Evolutionary conservation across 345 rosid genomes (phyloP).

Genomic region (Brassica juncea): DNA sequence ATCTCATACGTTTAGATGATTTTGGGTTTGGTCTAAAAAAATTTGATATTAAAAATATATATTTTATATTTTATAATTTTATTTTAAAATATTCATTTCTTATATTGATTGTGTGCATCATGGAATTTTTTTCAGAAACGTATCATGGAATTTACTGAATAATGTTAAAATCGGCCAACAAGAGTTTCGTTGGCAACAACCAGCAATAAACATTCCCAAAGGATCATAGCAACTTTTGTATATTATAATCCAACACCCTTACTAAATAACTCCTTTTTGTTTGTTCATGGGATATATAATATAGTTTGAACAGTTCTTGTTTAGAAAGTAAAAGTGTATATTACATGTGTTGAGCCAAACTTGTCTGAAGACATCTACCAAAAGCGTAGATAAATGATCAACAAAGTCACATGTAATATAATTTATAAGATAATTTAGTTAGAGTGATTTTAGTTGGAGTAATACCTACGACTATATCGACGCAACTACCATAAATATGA

Average conservation of each 20-base stretch:
- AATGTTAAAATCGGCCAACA: conserved; percentile 36
- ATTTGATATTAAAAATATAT: too few species aligned
- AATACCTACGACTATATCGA: conserved; percentile 28
- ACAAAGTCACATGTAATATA: background rate
- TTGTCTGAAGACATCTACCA: conserved; percentile 22
- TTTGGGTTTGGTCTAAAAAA: background rate
- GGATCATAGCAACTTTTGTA: conserved; percentile 16
- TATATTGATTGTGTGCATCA: conserved; percentile 30
- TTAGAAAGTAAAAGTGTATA: conserved; percentile 9
- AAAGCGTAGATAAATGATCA: conserved; percentile 26
- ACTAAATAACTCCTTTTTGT: conserved; percentile 29
- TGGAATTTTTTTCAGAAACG: background rate
- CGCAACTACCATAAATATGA: conserved; percentile 37
- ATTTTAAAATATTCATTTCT: background rate
- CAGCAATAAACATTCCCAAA: conserved; percentile 26
- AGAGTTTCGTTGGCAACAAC: conserved; percentile 42
- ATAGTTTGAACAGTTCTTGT: background rate
- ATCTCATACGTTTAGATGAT: background rate
- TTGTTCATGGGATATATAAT: conserved; percentile 17
- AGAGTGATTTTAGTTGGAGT: conserved; percentile 21
- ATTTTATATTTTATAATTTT: background rate
- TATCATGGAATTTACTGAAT: conserved; percentile 30
- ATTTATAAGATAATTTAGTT: background rate
- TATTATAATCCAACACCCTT: conserved; percentile 16
- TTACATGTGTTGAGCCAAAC: conserved; percentile 27